Evolutionary conservation across 225 moss, liverwort and hornwort genomes (phyloP), one percentile per base, ranked within the genome.

Genomic region (Antitrichia curtipendula): DNA sequence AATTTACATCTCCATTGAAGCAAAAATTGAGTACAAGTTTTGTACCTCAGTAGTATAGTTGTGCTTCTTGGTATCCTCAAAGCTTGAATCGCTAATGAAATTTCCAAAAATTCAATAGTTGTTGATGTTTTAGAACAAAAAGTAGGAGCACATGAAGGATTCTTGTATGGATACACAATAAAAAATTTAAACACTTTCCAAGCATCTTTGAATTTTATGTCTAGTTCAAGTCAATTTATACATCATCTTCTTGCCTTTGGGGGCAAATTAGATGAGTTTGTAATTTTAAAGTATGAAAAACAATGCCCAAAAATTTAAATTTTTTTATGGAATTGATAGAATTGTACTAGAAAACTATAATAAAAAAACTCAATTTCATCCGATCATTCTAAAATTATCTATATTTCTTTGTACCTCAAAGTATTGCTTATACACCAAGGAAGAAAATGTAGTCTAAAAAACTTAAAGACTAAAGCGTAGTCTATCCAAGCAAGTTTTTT

Each of bases 31-130:
- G 19, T 10, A 10, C 6, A 64, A 10, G 4, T 5, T 6, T 64
- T 16, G 1, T 34, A 34, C 18, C 2, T 63, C 0, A 32, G 2
- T 17, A 16, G 19, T 36, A 64, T 6, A 6, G 0, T 1, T 64
- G 6, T 64, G 10, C 17, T 36, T 64, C 4, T 16, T 17, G 34
- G 5, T 34, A 63, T 63, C 34, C 5, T 4, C 6, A 62, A 7
- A 62, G 62, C 16, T 62, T 32, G 16, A 62, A 4, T 62, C 2
- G 3, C 16, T 1, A 62, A 62, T 16, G 62, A 62, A 32, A 32
- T 62, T 62, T n/a, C n/a, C 1, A 8, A 62, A 8, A 62, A 15
- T 62, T 62, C 8, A 31, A 31, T 62, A 62, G 62, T 62, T 16
- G 3, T 10, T 64, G 36, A 36, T 64, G 19, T 19, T 36, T 18